These are phyloP conservation scores for Falciphora oryzae DNA, from an alignment of 2,329 filamentous ascomycete genomes.

Conservation along the genomic window DNA sequence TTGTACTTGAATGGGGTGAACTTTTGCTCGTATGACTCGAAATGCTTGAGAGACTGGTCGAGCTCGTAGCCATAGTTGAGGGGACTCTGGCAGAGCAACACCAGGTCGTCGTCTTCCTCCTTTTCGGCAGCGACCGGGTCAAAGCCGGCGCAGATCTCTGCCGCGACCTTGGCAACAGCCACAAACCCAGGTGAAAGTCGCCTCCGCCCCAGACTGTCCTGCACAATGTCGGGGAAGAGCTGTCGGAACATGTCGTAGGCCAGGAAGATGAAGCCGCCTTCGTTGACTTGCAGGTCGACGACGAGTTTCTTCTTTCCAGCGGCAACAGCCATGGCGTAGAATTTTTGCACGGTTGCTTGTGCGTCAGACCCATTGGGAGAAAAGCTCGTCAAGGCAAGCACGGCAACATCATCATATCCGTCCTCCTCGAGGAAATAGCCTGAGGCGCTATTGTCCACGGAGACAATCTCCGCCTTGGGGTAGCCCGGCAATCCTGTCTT, in stretches of 20 bases:
- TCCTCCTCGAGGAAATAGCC: constrained; percentile 32
- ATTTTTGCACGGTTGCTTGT: constrained; percentile 26
- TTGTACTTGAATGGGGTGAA: constrained; percentile 34
- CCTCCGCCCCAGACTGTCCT: constrained; percentile 34
- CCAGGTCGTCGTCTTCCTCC: constrained; percentile 38
- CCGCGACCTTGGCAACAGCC: constrained; percentile 36
- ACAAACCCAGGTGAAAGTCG: constrained; percentile 29
- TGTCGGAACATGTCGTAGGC: constrained; percentile 57
- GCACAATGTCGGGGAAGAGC: constrained; percentile 37
- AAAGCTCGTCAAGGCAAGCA: constrained; percentile 23
- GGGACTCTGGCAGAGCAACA: constrained; percentile 24
- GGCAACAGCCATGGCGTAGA: constrained; percentile 30
- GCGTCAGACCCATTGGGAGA: constrained; percentile 22
- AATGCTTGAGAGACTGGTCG: constrained; percentile 41
- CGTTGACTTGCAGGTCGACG: constrained; percentile 52
- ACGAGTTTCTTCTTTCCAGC: constrained; percentile 54
- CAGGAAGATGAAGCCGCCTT: constrained; percentile 50
- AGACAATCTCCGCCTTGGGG: constrained; percentile 24
- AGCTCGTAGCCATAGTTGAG: constrained; percentile 46
- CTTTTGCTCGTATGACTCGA: constrained; percentile 41
- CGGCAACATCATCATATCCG: too few species aligned
- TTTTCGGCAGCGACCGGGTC: constrained; percentile 40
- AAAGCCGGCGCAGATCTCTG: constrained; percentile 35
- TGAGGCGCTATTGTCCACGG: constrained; percentile 22
- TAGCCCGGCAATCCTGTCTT: too few species aligned